Percentiles rank a stretch among this genome's conserved stretches.
Conservation (phyloP, 192 early-diverging fungal genomes). For the Geosiphon pyriformis region DNA sequence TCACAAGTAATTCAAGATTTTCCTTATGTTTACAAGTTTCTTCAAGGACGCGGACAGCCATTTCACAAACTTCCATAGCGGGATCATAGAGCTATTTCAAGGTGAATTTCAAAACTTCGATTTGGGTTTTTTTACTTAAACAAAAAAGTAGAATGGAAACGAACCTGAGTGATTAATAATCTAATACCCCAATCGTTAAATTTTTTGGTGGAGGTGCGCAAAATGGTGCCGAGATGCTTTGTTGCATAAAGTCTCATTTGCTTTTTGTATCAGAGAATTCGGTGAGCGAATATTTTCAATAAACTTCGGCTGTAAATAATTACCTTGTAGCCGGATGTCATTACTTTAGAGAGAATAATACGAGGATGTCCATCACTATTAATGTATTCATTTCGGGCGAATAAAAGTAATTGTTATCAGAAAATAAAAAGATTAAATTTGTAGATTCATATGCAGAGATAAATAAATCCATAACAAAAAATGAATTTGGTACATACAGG, state of each 20-base stretch:
- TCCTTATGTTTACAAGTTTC: conserved; percentile 57
- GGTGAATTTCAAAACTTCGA: no score
- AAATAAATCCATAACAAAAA: not conserved
- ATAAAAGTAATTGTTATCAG: not conserved
- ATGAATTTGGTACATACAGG: conserved; percentile 33
- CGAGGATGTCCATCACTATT: conserved; percentile 73
- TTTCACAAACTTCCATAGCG: conserved; percentile 61
- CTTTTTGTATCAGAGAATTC: conserved; percentile 14
- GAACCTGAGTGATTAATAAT: conserved; percentile 61
- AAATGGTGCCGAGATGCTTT: conserved; percentile 57
- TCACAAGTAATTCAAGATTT: conserved; percentile 67
- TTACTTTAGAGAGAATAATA: conserved; percentile 73
- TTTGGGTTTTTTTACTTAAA: no score
- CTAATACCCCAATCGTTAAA: conserved; percentile 70
- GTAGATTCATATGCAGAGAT: no score
- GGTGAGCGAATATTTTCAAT: no score
- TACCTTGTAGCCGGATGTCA: conserved; percentile 79
- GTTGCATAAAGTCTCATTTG: conserved; percentile 73
- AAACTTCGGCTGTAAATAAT: no score
- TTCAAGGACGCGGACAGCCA: conserved; percentile 62
- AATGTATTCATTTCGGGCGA: not conserved
- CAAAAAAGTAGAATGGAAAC: conserved; percentile 9
- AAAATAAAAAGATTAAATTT: not conserved
- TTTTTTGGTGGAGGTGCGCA: conserved; percentile 50
- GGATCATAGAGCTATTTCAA: conserved; percentile 79